These are phyloP conservation scores for Scheffersomyces lignicola DNA, from an alignment of 1,139 yeast genomes.

Conservation along the genomic window DNA sequence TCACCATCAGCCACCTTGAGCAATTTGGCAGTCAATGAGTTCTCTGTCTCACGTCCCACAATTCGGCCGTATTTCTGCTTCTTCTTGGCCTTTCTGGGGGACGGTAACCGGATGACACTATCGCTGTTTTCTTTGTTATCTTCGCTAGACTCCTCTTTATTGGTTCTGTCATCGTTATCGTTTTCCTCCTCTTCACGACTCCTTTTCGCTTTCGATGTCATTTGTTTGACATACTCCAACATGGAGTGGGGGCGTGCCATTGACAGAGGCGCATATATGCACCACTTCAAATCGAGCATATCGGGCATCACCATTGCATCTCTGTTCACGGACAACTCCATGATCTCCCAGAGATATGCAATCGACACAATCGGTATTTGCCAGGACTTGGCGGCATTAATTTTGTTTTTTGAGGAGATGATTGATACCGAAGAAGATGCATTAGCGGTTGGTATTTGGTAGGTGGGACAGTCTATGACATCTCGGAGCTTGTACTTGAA, in stretches of 20 bases:
- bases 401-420: conserved; percentile 52
- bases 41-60: conserved; percentile 13
- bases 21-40: conserved; percentile 10
- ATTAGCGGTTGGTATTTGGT: conserved; percentile 20
- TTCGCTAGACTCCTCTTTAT: conserved; percentile 4
- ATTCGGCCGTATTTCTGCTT: conserved; percentile 39
- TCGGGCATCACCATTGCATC: conserved; percentile 27
- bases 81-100: conserved; percentile 37
- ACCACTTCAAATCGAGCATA: conserved; percentile 47
- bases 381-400: conserved; percentile 58
- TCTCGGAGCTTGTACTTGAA: conserved; percentile 37
- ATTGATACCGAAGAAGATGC: conserved; percentile 29
- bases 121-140: conserved; percentile 6
- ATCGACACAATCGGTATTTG: conserved; percentile 55
- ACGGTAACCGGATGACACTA: conserved; percentile 29
- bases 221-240: conserved; percentile 31
- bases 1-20: conserved; percentile 1
- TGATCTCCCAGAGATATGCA: conserved; percentile 51
- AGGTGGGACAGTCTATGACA: conserved; percentile 36
- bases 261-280: conserved; percentile 47
- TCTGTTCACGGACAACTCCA: conserved; percentile 19
- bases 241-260: conserved; percentile 26
- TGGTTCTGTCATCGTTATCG: conserved; percentile 3
- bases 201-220: conserved; percentile 6
- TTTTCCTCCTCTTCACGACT: conserved; percentile 7